Evolutionary conservation across 768 basidiomycete species (phyloP).

Genomic region (Amylocystis lapponica): DNA sequence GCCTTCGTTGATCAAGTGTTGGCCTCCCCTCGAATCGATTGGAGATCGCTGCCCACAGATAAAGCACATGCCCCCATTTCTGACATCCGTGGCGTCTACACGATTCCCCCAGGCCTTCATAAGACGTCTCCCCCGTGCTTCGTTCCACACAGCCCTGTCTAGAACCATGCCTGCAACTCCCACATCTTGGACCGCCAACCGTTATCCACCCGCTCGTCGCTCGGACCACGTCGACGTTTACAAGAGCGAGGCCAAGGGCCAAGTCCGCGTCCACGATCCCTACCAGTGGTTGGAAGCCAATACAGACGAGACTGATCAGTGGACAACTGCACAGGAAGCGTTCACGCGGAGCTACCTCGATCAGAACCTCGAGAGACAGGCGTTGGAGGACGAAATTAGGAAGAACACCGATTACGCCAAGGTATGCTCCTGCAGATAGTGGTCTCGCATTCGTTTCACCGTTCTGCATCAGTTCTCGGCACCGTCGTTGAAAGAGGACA

Average conservation of each 20-base stretch:
- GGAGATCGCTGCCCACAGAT: constrained; percentile 6
- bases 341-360: constrained; percentile 58
- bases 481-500: constrained; percentile 56
- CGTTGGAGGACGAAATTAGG: constrained; percentile 54
- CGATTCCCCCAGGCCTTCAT: constrained; percentile 1
- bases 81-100: constrained; percentile 7
- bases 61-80: constrained; percentile 16
- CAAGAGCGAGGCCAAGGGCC: constrained; percentile 55
- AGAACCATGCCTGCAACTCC: constrained; percentile 23
- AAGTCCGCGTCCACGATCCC: constrained; percentile 62
- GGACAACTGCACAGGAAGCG: constrained; percentile 55
- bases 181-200: constrained; percentile 48
- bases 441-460: constrained; percentile 1
- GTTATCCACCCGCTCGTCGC: constrained; percentile 61
- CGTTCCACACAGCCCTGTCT: constrained; percentile 8
- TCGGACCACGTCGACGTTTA: constrained; percentile 65
- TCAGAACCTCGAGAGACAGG: constrained; percentile 52
- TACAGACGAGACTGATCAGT: constrained; percentile 56
- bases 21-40: too few relatives aligned
- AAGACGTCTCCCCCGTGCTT: constrained; percentile 9
- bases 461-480: constrained; percentile 47
- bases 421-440: constrained; percentile 20
- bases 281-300: constrained; percentile 71
- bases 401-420: constrained; percentile 47
- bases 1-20: too few relatives aligned